Percentiles rank a stretch among this genome's conserved stretches.
phyloP scores from a whole-genome alignment of 1,139 yeast species.

The Candida mesenterica region DNA sequence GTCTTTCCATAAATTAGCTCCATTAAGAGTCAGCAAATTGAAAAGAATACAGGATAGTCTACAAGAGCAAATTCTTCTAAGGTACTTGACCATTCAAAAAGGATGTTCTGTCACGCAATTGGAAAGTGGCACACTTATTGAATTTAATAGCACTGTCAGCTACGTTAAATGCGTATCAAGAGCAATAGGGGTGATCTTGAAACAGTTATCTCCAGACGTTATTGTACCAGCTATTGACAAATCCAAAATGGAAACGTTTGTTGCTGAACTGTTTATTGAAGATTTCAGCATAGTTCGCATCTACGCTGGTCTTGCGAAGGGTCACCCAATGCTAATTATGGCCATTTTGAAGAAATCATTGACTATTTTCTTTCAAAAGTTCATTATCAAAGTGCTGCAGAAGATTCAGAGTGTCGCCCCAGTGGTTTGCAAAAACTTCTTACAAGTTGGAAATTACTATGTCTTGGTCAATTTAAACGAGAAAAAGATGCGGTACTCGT shows the following conservation, averaged over 20 bases:
- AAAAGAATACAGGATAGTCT: constrained; percentile 11
- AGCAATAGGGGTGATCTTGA: constrained; percentile 4
- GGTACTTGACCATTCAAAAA: constrained; percentile 5
- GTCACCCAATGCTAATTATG: constrained; percentile 22
- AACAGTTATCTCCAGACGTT: constrained; percentile 2
- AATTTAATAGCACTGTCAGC: not conserved
- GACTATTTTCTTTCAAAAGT: constrained; percentile 15
- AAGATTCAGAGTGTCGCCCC: constrained; percentile 5
- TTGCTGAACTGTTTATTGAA: constrained; percentile 18
- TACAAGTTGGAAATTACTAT: constrained; percentile 11
- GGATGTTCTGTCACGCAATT: constrained; percentile 3
- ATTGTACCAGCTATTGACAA: constrained; percentile 3
- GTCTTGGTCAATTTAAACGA: constrained; percentile 5
- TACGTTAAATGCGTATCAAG: constrained; percentile 6
- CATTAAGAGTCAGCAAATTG: constrained; percentile 14
- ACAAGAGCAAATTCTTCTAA: constrained; percentile 14
- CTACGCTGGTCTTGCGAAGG: constrained; percentile 25
- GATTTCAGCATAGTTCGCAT: constrained; percentile 29
- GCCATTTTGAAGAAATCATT: constrained; percentile 23
- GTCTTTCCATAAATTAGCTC: constrained; percentile 17
- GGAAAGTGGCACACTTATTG: constrained; percentile 2
- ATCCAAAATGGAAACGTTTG: constrained; percentile 2
- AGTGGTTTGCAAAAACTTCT: constrained; percentile 14
- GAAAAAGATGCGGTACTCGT: constrained; percentile 3
- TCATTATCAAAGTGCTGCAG: constrained; percentile 8